These are phyloP conservation scores for Bauhinia variegata DNA, from an alignment of 306 rosid species.

Conservation along the genomic window DNA sequence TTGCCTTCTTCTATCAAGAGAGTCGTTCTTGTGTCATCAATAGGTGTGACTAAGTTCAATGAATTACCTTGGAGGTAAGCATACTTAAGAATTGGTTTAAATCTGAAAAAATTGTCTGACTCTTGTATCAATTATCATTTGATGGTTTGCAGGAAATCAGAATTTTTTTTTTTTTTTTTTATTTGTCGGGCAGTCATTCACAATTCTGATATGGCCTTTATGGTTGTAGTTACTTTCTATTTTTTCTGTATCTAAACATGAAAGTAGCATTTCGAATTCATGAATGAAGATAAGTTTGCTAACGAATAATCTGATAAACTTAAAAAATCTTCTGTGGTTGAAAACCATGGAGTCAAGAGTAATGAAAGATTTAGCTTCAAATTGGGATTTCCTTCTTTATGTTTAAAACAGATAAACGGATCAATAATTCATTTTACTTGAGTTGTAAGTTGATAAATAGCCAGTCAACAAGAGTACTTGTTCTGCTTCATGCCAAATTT, in stretches of 20 bases:
- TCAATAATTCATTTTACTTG: too few species aligned
- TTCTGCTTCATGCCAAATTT: too few species aligned
- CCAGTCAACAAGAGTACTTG: too few species aligned
- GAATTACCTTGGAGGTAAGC: slow-evolving; percentile 97
- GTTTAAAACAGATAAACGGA: neutral
- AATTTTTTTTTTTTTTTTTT: neutral
- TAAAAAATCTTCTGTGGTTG: neutral
- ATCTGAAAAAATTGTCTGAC: slow-evolving; percentile 20
- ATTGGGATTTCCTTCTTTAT: neutral
- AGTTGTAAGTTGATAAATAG: too few species aligned
- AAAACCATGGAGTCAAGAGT: neutral
- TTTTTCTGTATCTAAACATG: neutral
- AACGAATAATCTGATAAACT: neutral
- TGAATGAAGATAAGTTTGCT: neutral
- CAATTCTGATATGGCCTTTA: neutral
- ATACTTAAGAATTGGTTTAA: slow-evolving; percentile 26
- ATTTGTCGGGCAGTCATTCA: too few species aligned
- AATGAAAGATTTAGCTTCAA: neutral
- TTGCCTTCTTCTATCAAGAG: slow-evolving; percentile 79
- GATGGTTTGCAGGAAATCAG: slow-evolving; percentile 17
- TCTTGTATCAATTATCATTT: neutral
- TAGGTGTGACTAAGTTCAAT: slow-evolving; percentile 92
- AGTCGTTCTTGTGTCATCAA: slow-evolving; percentile 88
- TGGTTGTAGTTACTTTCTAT: neutral
- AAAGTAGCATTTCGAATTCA: neutral